Conservation (phyloP, 2,329 filamentous ascomycete species). For the Diplodia mutila region DNA sequence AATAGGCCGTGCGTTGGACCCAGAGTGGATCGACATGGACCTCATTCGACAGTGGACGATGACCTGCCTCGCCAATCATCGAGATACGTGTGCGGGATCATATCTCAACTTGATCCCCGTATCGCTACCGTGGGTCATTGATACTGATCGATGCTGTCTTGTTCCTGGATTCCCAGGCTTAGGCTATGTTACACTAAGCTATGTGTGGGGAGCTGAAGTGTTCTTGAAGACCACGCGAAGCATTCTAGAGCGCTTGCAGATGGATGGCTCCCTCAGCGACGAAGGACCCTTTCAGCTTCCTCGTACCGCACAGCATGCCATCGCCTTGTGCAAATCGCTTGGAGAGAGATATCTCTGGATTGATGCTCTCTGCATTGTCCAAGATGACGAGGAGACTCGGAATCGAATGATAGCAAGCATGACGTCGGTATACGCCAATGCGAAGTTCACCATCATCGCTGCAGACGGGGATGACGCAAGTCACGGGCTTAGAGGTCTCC, state of each 20-base stretch:
- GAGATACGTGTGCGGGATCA: background rate
- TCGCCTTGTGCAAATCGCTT: background rate
- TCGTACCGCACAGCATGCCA: background rate
- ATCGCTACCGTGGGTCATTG: background rate
- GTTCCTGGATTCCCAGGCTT: background rate
- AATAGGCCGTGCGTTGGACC: background rate
- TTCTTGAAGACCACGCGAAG: background rate
- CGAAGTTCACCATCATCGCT: slow-evolving; percentile 13
- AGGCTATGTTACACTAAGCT: background rate
- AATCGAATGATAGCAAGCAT: slow-evolving; percentile 22
- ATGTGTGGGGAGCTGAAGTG: background rate
- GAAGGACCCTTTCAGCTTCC: background rate
- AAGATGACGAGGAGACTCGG: slow-evolving; percentile 8
- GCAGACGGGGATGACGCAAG: background rate
- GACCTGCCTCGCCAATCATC: background rate
- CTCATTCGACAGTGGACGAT: background rate
- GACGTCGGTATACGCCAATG: slow-evolving; percentile 6
- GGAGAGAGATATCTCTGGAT: slow-evolving; percentile 23
- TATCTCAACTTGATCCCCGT: background rate
- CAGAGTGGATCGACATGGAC: background rate
- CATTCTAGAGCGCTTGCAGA: background rate
- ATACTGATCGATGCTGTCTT: background rate
- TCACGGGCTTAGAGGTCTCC: background rate
- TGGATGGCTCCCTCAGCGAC: background rate
- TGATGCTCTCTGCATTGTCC: slow-evolving; percentile 22